Percentiles rank a stretch among this genome's conserved stretches.
These are phyloP conservation scores for Aspergillus aculeatinus DNA, from an alignment of 2,329 filamentous ascomycete genomes.

Conservation along the genomic window DNA sequence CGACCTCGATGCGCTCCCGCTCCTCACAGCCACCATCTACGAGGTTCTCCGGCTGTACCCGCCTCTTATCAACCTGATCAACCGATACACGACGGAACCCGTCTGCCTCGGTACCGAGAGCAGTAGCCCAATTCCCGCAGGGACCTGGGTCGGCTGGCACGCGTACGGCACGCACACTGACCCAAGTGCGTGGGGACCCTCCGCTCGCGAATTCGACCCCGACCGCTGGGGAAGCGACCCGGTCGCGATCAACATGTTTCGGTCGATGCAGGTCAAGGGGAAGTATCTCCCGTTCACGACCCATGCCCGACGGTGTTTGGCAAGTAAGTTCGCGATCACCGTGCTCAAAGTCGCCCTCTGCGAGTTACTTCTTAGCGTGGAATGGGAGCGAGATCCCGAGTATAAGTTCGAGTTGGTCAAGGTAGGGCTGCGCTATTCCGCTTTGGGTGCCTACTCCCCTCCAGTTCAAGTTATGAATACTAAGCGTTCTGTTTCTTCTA, in stretches of 20 bases:
- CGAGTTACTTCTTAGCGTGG: neutral
- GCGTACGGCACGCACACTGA: conserved; percentile 44
- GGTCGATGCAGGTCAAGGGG: neutral
- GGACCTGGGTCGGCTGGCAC: conserved; percentile 45
- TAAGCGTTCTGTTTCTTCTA: too few relatives aligned
- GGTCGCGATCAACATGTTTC: neutral
- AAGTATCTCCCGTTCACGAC: neutral
- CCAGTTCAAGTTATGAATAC: too few relatives aligned
- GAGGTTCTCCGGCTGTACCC: conserved; percentile 52
- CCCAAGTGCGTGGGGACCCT: conserved; percentile 31
- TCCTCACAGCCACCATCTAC: conserved; percentile 28
- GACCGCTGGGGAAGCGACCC: conserved; percentile 34
- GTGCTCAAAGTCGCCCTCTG: neutral
- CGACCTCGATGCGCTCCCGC: neutral
- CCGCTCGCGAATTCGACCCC: conserved; percentile 35
- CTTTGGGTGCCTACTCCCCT: too few relatives aligned
- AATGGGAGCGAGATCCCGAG: neutral
- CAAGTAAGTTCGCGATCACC: neutral
- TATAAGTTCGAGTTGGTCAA: too few relatives aligned
- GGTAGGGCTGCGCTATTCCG: too few relatives aligned
- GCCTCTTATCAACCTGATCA: conserved; percentile 52
- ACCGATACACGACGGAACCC: conserved; percentile 38
- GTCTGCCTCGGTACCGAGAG: conserved; percentile 29
- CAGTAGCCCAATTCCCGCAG: conserved; percentile 29
- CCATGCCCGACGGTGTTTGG: neutral